These are phyloP conservation scores for Kuraishia capsulata DNA, from an alignment of 805 yeast species.

Conservation along the genomic window DNA sequence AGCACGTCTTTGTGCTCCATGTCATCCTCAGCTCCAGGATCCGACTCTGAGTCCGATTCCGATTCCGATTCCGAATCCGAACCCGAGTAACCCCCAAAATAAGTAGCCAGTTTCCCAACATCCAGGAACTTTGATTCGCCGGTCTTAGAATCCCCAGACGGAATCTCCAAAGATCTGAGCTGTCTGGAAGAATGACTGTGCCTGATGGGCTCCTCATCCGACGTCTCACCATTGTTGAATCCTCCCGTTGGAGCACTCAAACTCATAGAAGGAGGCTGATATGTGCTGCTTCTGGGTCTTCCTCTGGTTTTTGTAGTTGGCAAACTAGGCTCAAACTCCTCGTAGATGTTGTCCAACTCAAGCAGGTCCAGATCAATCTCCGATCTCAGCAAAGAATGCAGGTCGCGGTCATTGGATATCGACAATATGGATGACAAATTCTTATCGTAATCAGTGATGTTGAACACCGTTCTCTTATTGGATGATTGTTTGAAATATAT, in stretches of 20 bases:
- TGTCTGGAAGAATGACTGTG: slow-evolving; percentile 20
- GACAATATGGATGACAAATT: slow-evolving; percentile 18
- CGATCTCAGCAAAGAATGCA: slow-evolving; percentile 13
- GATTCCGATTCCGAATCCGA: slow-evolving; percentile 10
- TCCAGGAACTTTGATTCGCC: slow-evolving; percentile 14
- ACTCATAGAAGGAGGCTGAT: slow-evolving; percentile 10
- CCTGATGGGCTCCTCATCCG: slow-evolving; percentile 8
- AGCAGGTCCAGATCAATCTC: slow-evolving; percentile 17
- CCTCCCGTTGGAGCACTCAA: too few relatives aligned
- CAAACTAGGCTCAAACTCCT: slow-evolving; percentile 10
- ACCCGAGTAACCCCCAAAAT: slow-evolving; percentile 16
- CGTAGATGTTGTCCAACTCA: slow-evolving; percentile 15
- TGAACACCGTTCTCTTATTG: slow-evolving; percentile 14
- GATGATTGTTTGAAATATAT: slow-evolving; percentile 20
- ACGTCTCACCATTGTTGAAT: slow-evolving; percentile 6
- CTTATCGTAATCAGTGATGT: slow-evolving; percentile 23
- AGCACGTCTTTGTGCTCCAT: neutral
- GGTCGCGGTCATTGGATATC: slow-evolving; percentile 14
- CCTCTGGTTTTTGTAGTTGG: neutral
- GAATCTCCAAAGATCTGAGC: slow-evolving; percentile 13
- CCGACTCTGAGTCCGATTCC: slow-evolving; percentile 3
- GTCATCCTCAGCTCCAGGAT: neutral
- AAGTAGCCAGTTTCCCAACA: slow-evolving; percentile 19
- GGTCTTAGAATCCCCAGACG: too few relatives aligned
- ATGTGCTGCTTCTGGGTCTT: slow-evolving; percentile 19